Evolutionary conservation across 2,329 filamentous ascomycete species (phyloP), one percentile per base, ranked within the genome.

Genomic region (Cylindrodendrum hubeiense): DNA sequence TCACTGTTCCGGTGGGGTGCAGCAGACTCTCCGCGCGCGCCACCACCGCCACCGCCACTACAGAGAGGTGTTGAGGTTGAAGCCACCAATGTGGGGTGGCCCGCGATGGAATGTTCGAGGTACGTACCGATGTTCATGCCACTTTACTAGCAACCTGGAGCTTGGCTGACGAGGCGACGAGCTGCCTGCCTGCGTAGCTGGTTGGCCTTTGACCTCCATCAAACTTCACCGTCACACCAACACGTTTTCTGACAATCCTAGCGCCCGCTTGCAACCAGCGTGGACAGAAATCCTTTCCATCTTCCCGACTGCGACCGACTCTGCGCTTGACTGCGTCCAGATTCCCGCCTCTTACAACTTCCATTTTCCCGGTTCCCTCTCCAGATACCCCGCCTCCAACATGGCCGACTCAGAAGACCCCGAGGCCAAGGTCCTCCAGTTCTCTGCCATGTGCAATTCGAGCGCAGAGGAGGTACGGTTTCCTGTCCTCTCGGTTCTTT

Each of bases 1-100:
- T 76, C 67, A 28, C 69, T 77, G 67, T 74, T 75, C 74, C 73
- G 73, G 74, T 71, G 73, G 72, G 73, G 73, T 70, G 55, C 60
- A 60, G 60, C 19, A 44, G 44, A n/a, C 51, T 59, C 51, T 51
- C 37, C 28, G 56, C 57, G 44, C 19, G 19, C 58, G 63, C 64
- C 65, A 65, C 67, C 71, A 68, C 71, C 57, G 70, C 71, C 71
- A 71, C 71, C 66, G 65, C 56, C 65, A 59, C 57, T 51, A 41
- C 22, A 10, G 13, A 44, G 34, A 22, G 41, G 33, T 26, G 10
- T 21, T 53, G 53, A 30, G 26, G 24, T 39, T 37, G 53, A 47
- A 44, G 39, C 12, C 17, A 5, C 28, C 39, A 28, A 26, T 41
- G 24, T 19, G 54, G 28, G 26, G 41, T 15, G 19, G 19, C 47